phyloP scores from a whole-genome alignment of 2,329 filamentous ascomycete species.

The Talaromyces sp. region DNA sequence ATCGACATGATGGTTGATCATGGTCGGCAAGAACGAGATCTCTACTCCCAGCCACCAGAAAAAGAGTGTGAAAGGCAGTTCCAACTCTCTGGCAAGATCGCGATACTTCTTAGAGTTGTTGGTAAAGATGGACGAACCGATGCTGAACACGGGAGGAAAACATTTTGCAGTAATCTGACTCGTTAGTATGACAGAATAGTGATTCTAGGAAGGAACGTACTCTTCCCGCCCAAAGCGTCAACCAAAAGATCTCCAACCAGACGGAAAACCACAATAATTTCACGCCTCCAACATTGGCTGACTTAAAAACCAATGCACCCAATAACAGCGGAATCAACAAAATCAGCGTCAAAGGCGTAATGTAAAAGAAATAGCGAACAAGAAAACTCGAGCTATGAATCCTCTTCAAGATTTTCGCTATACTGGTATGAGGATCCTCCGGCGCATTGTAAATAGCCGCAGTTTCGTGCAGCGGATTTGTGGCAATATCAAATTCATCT shows the following conservation, averaged over 20 bases:
- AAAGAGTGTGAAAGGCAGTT: constrained; percentile 80
- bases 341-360: constrained; percentile 61
- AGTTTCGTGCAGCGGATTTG: constrained; percentile 67
- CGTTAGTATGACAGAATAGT: neutral
- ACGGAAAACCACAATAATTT: constrained; percentile 86
- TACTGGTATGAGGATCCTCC: constrained; percentile 58
- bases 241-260: constrained; percentile 92
- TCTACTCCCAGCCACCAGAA: constrained; percentile 89
- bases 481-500: constrained; percentile 65
- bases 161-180: constrained; percentile 59
- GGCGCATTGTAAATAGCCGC: constrained; percentile 63
- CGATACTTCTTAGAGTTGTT: constrained; percentile 92
- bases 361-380: constrained; percentile 69
- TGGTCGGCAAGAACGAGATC: constrained; percentile 79
- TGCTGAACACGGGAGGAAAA: constrained; percentile 59
- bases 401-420: constrained; percentile 64
- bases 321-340: constrained; percentile 67
- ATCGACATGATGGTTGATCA: constrained; percentile 62
- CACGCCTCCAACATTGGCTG: constrained; percentile 69
- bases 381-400: constrained; percentile 64
- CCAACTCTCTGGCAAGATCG: constrained; percentile 79
- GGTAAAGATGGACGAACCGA: constrained; percentile 71
- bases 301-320: constrained; percentile 57
- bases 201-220: constrained; percentile 31
- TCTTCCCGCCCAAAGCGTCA: constrained; percentile 77